phyloP scores from a whole-genome alignment of 2,329 filamentous ascomycete genomes.

The Xenoacremonium recifei region DNA sequence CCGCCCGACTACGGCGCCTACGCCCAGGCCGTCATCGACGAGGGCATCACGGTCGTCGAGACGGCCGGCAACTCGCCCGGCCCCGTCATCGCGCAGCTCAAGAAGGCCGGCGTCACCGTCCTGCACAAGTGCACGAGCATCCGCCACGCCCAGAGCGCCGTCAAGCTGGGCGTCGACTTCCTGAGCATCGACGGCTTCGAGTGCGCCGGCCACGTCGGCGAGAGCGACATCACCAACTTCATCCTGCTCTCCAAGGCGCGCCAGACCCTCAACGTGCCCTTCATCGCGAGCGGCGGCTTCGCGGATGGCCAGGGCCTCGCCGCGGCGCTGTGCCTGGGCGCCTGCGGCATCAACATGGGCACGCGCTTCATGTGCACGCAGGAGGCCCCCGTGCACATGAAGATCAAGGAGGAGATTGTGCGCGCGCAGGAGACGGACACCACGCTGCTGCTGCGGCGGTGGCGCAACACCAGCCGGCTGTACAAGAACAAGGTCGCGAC shows the following conservation, averaged over 20 bases:
- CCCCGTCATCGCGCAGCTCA: constrained; percentile 85
- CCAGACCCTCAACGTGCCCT: constrained; percentile 80
- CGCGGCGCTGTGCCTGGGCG: constrained; percentile 84
- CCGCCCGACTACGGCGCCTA: constrained; percentile 92
- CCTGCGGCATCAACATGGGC: constrained; percentile 97
- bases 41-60: constrained; percentile 88
- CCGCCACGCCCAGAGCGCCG: constrained; percentile 83
- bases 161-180: constrained; percentile 96
- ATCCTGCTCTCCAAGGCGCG: constrained; percentile 83
- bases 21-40: constrained; percentile 88
- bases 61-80: constrained; percentile 87
- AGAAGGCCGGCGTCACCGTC: constrained; percentile 73
- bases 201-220: constrained; percentile 87
- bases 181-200: constrained; percentile 97
- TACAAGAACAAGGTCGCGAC: constrained; percentile 88
- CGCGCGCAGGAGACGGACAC: constrained; percentile 88
- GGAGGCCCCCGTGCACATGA: constrained; percentile 87
- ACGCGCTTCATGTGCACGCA: constrained; percentile 96
- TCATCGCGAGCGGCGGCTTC: constrained; percentile 95
- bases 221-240: constrained; percentile 86
- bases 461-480: constrained; percentile 88
- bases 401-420: constrained; percentile 93
- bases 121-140: constrained; percentile 98
- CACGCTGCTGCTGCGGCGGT: constrained; percentile 79
- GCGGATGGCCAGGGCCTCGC: constrained; percentile 92